Evolutionary conservation across 1,139 yeast genomes (phyloP), one percentile per base, ranked within the genome.

Genomic region (Zygosaccharomyces sapae): DNA sequence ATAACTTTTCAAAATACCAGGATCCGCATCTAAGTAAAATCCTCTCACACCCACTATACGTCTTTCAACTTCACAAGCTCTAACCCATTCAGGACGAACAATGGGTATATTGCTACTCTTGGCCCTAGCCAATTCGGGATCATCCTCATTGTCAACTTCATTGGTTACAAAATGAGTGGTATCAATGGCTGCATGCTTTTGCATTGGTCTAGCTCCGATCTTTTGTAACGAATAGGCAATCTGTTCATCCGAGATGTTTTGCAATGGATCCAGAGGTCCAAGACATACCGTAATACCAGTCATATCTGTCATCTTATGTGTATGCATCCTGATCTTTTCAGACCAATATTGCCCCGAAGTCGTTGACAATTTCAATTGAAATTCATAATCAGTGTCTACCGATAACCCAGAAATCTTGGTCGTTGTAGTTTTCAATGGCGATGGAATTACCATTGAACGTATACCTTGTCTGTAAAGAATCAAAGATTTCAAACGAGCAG

Each of bases 81-180:
- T 84, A 49, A 92, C 73, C 97, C 97, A 92, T 65, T 92, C 97
- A 0, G 98, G 98, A 65, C 96, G 79, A 22, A 92, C 92, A 38
- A 92, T 80, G 2, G 98, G 98, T 49, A 92, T 89, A 64, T 90
- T 92, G 74, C 82, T 78, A 50, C 85, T 90, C 53, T 79, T 76
- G 1, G 98, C 98, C 65, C 82, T 84, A 54, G 81, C 73, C 48
- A 74, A 70, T 45, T 61, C 64, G 10, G 51, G 51, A 45, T 56
- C 58, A 36, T 59, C 64, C 13, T 57, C 61, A 39, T 54, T 51
- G 30, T 59, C 62, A 55, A 43, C 30, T 38, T 81, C 84, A 1
- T 96, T 86, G 57, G 96, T 85, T n/a, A 92, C 75, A 61, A 84
- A 92, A 66, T 94, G 98, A 1, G 98, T 92, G 1, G 98, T 92